phyloP scores from a whole-genome alignment of 2,329 filamentous ascomycete genomes.

The Coniochaeta sp. region DNA sequence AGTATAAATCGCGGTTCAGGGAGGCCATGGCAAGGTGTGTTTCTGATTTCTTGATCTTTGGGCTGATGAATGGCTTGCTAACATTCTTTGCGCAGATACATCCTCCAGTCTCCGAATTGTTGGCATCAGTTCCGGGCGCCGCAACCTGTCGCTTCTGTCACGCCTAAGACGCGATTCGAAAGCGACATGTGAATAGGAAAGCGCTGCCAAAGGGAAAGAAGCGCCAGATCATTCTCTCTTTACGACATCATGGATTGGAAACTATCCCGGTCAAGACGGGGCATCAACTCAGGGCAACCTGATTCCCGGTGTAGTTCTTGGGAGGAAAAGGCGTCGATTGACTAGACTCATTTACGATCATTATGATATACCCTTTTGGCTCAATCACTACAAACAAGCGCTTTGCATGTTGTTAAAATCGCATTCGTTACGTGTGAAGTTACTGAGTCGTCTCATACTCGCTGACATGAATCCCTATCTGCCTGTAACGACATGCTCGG shows the following conservation, averaged over 20 bases:
- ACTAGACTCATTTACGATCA: neutral
- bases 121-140: constrained; percentile 59
- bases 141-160: constrained; percentile 6
- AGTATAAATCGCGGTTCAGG: constrained; percentile 92
- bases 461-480: too few relatives aligned
- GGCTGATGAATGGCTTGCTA: neutral
- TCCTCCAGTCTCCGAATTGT: constrained; percentile 66
- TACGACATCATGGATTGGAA: neutral
- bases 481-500: too few relatives aligned
- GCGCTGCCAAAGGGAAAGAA: neutral
- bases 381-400: neutral
- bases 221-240: neutral
- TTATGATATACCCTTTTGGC: neutral
- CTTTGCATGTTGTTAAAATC: neutral
- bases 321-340: neutral
- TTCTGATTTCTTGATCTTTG: neutral
- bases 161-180: constrained; percentile 4
- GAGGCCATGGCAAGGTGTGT: constrained; percentile 91
- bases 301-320: neutral
- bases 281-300: neutral
- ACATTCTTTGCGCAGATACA: constrained; percentile 42
- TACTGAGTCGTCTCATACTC: too few relatives aligned
- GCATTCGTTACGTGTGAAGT: too few relatives aligned
- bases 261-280: neutral
- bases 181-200: neutral